Evolutionary conservation across 352 stramenopile species (phyloP), one percentile per base, ranked within the genome.

Genomic region (Phytophthora cajani): DNA sequence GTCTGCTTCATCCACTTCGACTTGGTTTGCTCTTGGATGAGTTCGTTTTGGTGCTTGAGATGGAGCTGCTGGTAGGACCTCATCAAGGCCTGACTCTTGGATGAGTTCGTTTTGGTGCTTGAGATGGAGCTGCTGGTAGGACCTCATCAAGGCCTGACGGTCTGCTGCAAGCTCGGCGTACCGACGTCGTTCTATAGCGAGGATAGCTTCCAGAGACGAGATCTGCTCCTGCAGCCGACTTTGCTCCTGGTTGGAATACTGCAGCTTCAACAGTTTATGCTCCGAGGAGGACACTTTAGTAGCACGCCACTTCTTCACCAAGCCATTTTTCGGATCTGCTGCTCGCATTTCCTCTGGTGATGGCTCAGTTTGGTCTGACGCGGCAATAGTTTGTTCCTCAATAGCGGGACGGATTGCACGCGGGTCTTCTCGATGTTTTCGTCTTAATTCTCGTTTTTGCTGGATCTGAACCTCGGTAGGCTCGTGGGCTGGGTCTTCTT

Each of bases 31-130:
- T 78, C 70, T 46, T 84, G 70, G 9, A 92, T 73, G 8, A 66
- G 10, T n/a, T 72, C 62, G n/a, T 75, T 71, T 54, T 92, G 82
- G 44, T 80, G 80, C 38, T 84, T 82, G 2, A 79, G 62, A 17
- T 85, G 72, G 23, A 85, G 33, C 32, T 82, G 69, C 57, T 85
- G 75, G 36, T 78, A 77, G 5, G 74, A 76, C 19, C 67, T 67
- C 55, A 77, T 65, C 19, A 78, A 62, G 7, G 71, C 46, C 51
- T 79, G 74, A 14, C 74, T 78, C 70, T 46, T 84, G 70, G 9
- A 92, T 73, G 8, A 66, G 10, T n/a, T 72, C 62, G n/a, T 75
- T 71, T 54, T 92, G 82, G 44, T 80, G 80, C 38, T 84, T 82
- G 2, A 79, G 62, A 17, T 85, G 72, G 23, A 85, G 33, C 32